Evolutionary conservation across 495 filamentous ascomycete species (phyloP), one percentile per base, ranked within the genome.

Genomic region (Penicillium soppii): DNA sequence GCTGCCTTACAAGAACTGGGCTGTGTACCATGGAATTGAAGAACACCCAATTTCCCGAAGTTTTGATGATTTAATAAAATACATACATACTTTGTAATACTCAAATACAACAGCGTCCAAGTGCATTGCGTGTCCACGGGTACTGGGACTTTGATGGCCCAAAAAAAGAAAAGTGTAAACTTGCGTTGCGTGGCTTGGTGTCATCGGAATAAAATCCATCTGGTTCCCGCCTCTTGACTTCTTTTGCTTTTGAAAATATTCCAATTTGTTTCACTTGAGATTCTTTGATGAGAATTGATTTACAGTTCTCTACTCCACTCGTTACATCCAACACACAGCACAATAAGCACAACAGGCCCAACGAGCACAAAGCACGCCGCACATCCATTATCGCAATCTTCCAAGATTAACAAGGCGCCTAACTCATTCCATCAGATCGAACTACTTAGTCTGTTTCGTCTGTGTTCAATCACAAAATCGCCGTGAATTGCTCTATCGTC

Each of bases 401-500:
- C n/a, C n/a, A n/a, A n/a, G n/a, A n/a, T n/a, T n/a, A n/a, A n/a
- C n/a, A n/a, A n/a, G n/a, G n/a, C n/a, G n/a, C n/a, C n/a, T n/a
- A n/a, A n/a, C n/a, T n/a, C n/a, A n/a, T n/a, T n/a, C n/a, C n/a
- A n/a, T n/a, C n/a, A n/a, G n/a, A n/a, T n/a, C n/a, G n/a, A n/a
- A n/a, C n/a, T n/a, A n/a, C n/a, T n/a, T n/a, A 17, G 26, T 16
- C 23, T 17, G 2, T 15, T 44, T 10, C 20, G 4, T 46, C 13
- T n/a, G 19, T n/a, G 19, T 10, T 17, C 33, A 26, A 36, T 3
- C n/a, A 47, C 30, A 29, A 25, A 56, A 47, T 15, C 57, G 16
- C 41, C 32, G 42, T 61, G 42, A 38, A 47, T 36, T 26, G 44
- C 40, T 36, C 50, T 50, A 32, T 49, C 55, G 55, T 52, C 53